Evolutionary conservation across 305 asterid genomes (phyloP).

Genomic region (Solanum hybrid): DNA sequence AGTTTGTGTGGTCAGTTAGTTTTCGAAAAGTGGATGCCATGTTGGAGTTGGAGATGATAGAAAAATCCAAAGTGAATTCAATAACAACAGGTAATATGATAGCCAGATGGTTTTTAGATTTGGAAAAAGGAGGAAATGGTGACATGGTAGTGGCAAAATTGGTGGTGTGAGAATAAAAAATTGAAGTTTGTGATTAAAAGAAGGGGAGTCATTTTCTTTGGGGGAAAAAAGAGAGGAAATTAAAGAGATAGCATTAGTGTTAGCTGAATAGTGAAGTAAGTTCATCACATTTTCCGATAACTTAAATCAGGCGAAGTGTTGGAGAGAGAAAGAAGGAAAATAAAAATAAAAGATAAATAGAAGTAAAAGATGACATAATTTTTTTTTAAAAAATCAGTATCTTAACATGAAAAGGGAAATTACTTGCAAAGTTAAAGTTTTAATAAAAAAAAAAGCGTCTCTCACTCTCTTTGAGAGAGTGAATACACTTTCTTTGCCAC

Average conservation of each 20-base stretch:
- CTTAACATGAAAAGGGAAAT: not conserved
- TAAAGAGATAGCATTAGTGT: not conserved
- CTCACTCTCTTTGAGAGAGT: not conserved
- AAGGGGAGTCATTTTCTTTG: not conserved
- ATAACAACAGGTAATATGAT: not conserved
- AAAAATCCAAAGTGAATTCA: not conserved
- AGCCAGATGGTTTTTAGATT: not conserved
- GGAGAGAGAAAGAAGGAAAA: not conserved
- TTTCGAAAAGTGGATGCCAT: not conserved
- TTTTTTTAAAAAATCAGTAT: no score
- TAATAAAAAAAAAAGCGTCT: no score
- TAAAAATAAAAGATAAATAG: no score
- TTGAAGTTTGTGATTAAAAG: not conserved
- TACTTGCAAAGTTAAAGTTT: not conserved
- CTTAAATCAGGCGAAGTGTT: not conserved
- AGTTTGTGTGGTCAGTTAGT: not conserved
- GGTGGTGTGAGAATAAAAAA: not conserved
- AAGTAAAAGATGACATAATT: not conserved
- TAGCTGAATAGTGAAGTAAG: not conserved
- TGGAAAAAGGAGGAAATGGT: not conserved
- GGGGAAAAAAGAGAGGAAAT: not conserved
- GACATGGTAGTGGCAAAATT: not conserved
- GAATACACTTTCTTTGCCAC: not conserved
- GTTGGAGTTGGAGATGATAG: not conserved
- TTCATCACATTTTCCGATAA: not conserved